A percentile compares a stretch with the other conserved stretches of the same genome.
phyloP scores from a whole-genome alignment of 345 rosid species.

The Syzygium aromaticum region DNA sequence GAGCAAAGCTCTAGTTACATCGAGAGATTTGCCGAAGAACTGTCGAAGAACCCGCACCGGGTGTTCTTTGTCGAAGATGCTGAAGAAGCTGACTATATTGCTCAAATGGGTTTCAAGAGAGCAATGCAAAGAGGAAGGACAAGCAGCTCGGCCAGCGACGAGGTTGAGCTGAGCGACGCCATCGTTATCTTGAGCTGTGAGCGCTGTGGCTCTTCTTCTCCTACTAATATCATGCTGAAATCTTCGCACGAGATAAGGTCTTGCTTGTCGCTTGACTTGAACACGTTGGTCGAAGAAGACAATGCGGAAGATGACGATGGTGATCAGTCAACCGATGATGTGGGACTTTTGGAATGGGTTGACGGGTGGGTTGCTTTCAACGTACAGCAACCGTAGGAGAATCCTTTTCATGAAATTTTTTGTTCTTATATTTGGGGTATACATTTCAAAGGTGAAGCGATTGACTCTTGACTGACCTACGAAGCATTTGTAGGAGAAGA shows the following conservation, averaged over 20 bases:
- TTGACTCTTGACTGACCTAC: background rate
- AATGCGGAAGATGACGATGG: background rate
- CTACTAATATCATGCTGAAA: background rate
- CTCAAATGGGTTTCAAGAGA: background rate
- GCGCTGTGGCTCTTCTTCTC: background rate
- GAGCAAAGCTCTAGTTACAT: background rate
- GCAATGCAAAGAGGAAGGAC: slow-evolving; percentile 44
- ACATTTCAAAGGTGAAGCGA: background rate
- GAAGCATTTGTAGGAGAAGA: background rate
- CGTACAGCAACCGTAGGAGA: background rate
- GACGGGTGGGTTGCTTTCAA: background rate
- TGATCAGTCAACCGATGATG: background rate
- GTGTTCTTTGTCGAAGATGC: slow-evolving; percentile 1
- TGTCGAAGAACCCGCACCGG: slow-evolving; percentile 3
- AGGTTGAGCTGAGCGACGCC: slow-evolving; percentile 33
- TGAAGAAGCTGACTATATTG: background rate
- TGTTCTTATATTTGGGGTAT: background rate
- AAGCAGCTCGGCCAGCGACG: slow-evolving; percentile 40
- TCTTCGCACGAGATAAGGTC: background rate
- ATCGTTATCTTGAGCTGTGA: slow-evolving; percentile 1
- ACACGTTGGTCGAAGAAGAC: background rate
- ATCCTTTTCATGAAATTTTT: background rate
- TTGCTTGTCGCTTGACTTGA: background rate
- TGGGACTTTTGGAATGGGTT: background rate
- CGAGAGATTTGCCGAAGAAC: background rate